Base-by-base conservation (phyloP, 139 green algal species). In the Trebouxia sp. region DNA sequence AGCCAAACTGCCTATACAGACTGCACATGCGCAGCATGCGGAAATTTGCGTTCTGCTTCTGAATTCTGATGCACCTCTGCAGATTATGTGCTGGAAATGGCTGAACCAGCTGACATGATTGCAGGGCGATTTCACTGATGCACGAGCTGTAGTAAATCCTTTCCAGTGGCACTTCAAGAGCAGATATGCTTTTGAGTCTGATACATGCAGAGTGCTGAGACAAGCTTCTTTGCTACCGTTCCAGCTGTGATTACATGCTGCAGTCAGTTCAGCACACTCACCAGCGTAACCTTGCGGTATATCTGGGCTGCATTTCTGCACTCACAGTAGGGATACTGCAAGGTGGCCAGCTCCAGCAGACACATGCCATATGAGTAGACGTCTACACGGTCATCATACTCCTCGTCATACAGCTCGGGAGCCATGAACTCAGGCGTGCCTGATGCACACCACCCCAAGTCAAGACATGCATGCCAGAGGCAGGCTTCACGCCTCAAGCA, bases 281-380 rank as follows among this genome's bases (percentile, higher is more conserved):
- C 92, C 88, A 92, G 83, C 14, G 91, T 96, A 48, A 99, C 96
- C 81, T 98, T 98, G 82, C 97, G 96, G 89, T 98, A 99, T 77
- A 99, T 99, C 91, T 99, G 96, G 11, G 97, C 97, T 15, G 97
- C 92, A 85, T 99, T 99, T 28, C 88, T 91, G 90, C 97, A 99
- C 88, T 99, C 97, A 28, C 86, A 84, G 84, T 99, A 99, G 14
- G 97, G 97, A 81, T 98, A 99, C 89, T 99, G 91, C 87, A 98
- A 92, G 3, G 97, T 99, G 10, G 95, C 92, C 77, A 99, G 91
- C 89, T 99, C 97, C 87, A 99, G 91, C 82, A 99, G 84, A 85
- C 94, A 98, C 96, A 99, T 99, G 66, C 96, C 95, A 84, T 98
- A 97, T 35, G 90, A 87, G 85, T 95, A 94, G n/a, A 98, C 96